Base-by-base conservation (phyloP, 2,329 filamentous ascomycete genomes). In the Stromatinia cepivora region DNA sequence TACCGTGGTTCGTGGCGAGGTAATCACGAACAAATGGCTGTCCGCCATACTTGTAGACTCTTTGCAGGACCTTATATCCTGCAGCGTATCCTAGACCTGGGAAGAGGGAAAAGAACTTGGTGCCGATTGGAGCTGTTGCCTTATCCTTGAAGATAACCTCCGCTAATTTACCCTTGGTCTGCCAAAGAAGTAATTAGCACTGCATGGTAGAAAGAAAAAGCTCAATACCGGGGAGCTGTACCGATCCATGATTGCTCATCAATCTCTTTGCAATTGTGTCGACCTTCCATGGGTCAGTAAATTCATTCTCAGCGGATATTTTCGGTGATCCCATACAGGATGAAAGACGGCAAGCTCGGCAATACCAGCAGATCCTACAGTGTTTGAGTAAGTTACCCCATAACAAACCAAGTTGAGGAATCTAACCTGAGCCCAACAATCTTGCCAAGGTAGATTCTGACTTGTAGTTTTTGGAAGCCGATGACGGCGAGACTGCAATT, bases 211-310 rank as follows among this genome's bases (percentile, higher is more conserved):
- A 64, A 64, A 58, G n/a, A 3, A 15, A 13, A 36, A n/a, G 39
- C 66, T 50, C 3, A 45, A 45, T 13, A 25, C 17, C 13, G 20
- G 46, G 17, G 39, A 31, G 7, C n/a, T 52, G 4, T 73, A 92
- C 87, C 83, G 85, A 92, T 79, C 88, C 88, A 81, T 97, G 91
- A 82, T 99, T 97, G 88, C 93, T 97, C 95, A 99, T 99, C 82
- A 99, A 88, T 76, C 95, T 92, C 86, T 99, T 99, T 73, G 95
- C 94, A 78, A 96, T 97, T 64, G 95, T 99, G 83, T 99, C 95
- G 80, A 99, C 92, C 92, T 94, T 77, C 69, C 75, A 78, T 76
- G 75, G 72, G 71, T 80, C 73, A 75, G 74, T 71, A 70, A 61
- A 36, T 25, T 58, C 54, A 69, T 72, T 72, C 70, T 73, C 56